A percentile compares a stretch with the other conserved stretches of the same genome.
These are phyloP conservation scores for Spiromastix sp. DNA, from an alignment of 2,329 filamentous ascomycete genomes.

Conservation along the genomic window DNA sequence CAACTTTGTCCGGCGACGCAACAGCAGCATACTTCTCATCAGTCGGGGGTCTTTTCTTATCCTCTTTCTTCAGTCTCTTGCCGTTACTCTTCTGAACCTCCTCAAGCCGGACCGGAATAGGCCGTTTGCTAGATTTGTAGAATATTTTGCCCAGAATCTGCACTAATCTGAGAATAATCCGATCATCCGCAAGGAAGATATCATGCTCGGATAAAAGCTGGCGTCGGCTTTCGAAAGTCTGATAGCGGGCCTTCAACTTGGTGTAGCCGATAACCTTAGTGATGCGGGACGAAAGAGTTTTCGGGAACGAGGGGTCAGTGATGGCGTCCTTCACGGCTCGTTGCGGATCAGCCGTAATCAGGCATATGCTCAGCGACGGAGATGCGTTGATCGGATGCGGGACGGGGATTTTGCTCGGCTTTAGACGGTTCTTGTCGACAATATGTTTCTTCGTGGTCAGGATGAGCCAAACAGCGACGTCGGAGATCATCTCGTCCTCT, in stretches of 20 bases:
- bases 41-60: conserved; percentile 36
- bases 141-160: conserved; percentile 81
- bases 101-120: conserved; percentile 69
- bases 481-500: conserved; percentile 33
- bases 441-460: conserved; percentile 58
- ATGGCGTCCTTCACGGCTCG: conserved; percentile 84
- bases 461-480: conserved; percentile 49
- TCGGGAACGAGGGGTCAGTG: conserved; percentile 60
- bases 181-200: conserved; percentile 84
- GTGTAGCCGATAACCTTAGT: conserved; percentile 68
- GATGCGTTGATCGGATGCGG: conserved; percentile 65
- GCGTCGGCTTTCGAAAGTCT: conserved; percentile 75
- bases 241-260: conserved; percentile 83
- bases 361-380: conserved; percentile 60
- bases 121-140: conserved; percentile 79
- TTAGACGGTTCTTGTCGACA: conserved; percentile 64
- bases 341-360: conserved; percentile 77
- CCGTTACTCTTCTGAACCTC: conserved; percentile 51
- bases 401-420: conserved; percentile 71
- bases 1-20: conserved; percentile 55
- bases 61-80: conserved; percentile 49
- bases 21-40: conserved; percentile 36
- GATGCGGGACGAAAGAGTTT: conserved; percentile 55
- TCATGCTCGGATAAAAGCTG: conserved; percentile 81
- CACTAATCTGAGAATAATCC: conserved; percentile 64